Evolutionary conservation across 345 rosid species (phyloP), one percentile per base, ranked within the genome.

Genomic region (Durio zibethinus): DNA sequence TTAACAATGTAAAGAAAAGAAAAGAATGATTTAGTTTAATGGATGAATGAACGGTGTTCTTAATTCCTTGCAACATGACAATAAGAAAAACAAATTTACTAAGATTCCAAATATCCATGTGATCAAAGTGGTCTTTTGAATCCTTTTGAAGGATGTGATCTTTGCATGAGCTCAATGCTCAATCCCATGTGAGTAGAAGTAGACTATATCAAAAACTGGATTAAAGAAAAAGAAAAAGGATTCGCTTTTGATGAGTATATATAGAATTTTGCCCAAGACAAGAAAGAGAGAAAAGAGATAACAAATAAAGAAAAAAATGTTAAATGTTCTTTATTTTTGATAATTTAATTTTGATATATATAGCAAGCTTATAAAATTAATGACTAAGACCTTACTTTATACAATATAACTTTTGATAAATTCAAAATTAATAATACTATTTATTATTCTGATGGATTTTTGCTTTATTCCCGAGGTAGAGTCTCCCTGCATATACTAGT

Each of bases 61-160:
- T 4, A 50, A 16, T 47, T 18, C 40, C 25, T 70, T 29, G 25
- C 1, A 2, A 48, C 8, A 50, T 38, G 21, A 29, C 35, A 48
- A 72, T 10, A 40, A 4, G 2, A 20, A 38, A 12, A 68, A n/a
- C n/a, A n/a, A 16, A 15, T 9, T 12, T 3, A 23, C 52, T 53
- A 54, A 72, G 87, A 77, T 82, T 80, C 84, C 78, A 61, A 38
- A 56, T n/a, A n/a, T 66, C 57, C 89, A 81, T 87, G 86, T 79
- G 85, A 81, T 79, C 23, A 59, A 77, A 73, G 83, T n/a, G 80
- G 56, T 77, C 20, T 33, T 77, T 60, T 52, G 64, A 33, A 60
- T 62, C 66, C 35, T 60, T 31, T 82, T 75, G 21, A 56, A 80
- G 67, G 72, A 74, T 43, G 81, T 79, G 80, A 87, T 84, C 83